Evolutionary conservation across 2,329 filamentous ascomycete genomes (phyloP), one percentile per base, ranked within the genome.

Genomic region (Aspergillus fischeri): DNA sequence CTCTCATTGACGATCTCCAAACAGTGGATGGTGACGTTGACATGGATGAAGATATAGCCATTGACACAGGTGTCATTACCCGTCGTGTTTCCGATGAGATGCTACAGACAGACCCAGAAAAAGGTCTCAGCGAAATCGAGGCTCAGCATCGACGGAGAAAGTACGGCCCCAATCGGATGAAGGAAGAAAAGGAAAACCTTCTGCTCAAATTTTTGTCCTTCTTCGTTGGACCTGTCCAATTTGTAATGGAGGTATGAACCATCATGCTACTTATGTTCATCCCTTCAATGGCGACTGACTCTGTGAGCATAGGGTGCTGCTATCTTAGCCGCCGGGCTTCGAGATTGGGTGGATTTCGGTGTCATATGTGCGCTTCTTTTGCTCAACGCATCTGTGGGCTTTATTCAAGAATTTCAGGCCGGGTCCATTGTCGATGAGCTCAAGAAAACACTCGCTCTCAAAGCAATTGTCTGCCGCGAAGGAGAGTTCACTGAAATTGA

Each of bases 271-370:
- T 8, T 21, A 25, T 50, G 47, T 32, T 24, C 25, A 11, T 14
- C 45, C 24, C 10, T 27, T 35, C 49, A 61, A 44, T 32, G n/a
- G 21, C 14, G 11, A 51, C 52, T 50, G 58, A 54, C 42, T 24
- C 61, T 14, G 47, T 59, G n/a, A 38, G 49, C 58, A 55, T 57
- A 87, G 85, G 83, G 85, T 76, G 89, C 90, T 60, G 89, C 89
- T 65, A 81, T 92, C 70, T 83, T 95, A 58, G 91, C 91, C 72
- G 90, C 88, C 60, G 90, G 89, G 85, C 85, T 96, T 45, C 77
- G 89, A 76, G 89, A 94, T 69, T 96, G 91, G 91, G 89, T 96
- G 63, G 91, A 96, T 80, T 93, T 96, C 70, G 91, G 90, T 81
- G 91, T 96, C 70, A 96, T 96, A 66, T 91, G 88, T 75, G 91